Evolutionary conservation across 208 protist species (phyloP), one percentile per base, ranked within the genome.

Genomic region (Crithidia mellificae): DNA sequence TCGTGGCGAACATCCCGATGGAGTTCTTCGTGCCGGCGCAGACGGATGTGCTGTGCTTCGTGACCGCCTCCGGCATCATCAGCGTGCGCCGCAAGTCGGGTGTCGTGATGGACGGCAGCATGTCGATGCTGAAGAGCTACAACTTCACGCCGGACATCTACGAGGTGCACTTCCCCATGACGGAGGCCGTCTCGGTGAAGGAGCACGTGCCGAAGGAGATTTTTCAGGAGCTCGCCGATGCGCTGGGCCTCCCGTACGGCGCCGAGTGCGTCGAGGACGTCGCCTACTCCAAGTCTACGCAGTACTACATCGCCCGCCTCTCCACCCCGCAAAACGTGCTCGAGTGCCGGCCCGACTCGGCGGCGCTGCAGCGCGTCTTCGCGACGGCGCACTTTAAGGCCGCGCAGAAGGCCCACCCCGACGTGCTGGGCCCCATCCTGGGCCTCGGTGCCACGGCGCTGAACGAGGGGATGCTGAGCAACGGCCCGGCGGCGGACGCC

Each of bases 1-100:
- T 86, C 15, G 72, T 89, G 11, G 75, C 78, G 34, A 63, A 77
- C 59, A 68, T 80, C 41, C 72, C 83, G 17, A 69, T 76, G 63
- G 81, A 88, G 61, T 88, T 88, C 41, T 80, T 85, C 38, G 66
- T 92, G 29, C 81, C 78, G 30, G 59, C 51, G 43, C 66, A 86
- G 72, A 91, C 82, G 15, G 80, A 87, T 47, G 77, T 81, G 50
- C 41, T 91, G 30, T 87, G 80, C 72, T 91, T 91, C 36, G 75
- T 81, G 46, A 87, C 82, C 12, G 69, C 65, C 50, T 62, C 68
- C 30, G 83, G 85, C 25, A 73, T 88, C 61, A 78, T 88, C 62
- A 83, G 68, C 55, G 81, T 88, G 56, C 78, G 78, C 54, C 63
- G 68, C 27, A 65, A 63, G 58, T 24, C 41, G 5, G 58, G 49